Percentiles rank a stretch among this genome's conserved stretches.
phyloP scores from a whole-genome alignment of 306 rosid species.

The Acacia melanoxylon region DNA sequence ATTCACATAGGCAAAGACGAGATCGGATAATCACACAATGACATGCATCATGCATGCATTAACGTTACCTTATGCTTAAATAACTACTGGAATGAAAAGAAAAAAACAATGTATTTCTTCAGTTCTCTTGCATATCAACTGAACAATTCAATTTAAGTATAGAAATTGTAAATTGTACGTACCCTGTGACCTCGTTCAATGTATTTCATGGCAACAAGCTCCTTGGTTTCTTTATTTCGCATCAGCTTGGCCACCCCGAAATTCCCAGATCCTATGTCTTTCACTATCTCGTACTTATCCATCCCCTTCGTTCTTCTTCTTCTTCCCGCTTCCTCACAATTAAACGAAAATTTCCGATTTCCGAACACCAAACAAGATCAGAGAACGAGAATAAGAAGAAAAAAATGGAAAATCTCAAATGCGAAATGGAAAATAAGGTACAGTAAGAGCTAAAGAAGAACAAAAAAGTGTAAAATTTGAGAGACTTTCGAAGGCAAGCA shows the following conservation, averaged over 20 bases:
- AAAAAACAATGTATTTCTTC: neutral
- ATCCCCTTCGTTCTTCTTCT: neutral
- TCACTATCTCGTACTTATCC: conserved; percentile 65
- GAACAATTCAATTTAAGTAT: neutral
- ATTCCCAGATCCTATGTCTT: conserved; percentile 59
- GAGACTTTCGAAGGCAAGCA: conserved; percentile 29
- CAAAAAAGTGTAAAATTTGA: neutral
- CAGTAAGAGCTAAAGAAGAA: neutral
- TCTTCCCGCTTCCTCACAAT: neutral
- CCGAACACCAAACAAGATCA: neutral
- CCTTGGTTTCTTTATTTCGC: conserved; percentile 56
- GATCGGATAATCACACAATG: neutral
- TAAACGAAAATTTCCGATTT: neutral
- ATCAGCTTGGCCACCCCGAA: conserved; percentile 54
- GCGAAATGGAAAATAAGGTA: neutral
- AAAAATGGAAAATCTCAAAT: neutral
- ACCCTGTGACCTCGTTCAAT: conserved; percentile 49
- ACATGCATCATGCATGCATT: neutral
- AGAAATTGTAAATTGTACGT: neutral
- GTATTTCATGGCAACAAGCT: conserved; percentile 63
- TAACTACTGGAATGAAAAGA: neutral
- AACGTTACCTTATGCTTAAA: neutral
- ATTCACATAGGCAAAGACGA: neutral
- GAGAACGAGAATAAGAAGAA: neutral
- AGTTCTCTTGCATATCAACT: neutral